Percentiles rank a stretch among this genome's conserved stretches.
Evolutionary conservation across 148 eudicot species (phyloP).

Genomic region (Nyssa sinensis): DNA sequence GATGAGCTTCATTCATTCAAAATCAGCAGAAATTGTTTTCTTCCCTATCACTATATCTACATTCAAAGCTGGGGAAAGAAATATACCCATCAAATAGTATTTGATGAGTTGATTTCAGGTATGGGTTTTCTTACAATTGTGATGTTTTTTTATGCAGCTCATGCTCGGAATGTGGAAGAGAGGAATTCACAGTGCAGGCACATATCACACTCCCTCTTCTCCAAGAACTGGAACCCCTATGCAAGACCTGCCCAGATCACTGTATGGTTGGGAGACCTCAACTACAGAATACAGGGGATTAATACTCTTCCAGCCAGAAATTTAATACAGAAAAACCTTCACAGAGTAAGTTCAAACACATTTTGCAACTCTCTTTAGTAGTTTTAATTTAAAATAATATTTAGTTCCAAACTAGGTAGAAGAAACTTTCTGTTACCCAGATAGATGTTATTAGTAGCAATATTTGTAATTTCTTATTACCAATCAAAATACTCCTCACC

Average conservation of each 20-base stretch:
- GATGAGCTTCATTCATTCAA: background rate
- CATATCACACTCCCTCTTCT: conserved; percentile 42
- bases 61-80: no score
- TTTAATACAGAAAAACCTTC: conserved; percentile 39
- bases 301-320: conserved; percentile 46
- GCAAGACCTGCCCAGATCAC: conserved; percentile 36
- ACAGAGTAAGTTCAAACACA: conserved; percentile 25
- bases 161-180: conserved; percentile 46
- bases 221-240: conserved; percentile 33
- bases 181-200: conserved; percentile 39
- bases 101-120: background rate
- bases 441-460: no score
- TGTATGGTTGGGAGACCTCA: conserved; percentile 55
- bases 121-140: background rate
- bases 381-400: no score
- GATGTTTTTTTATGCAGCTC: conserved; percentile 29
- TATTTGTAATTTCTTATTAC: no score
- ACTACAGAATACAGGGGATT: conserved; percentile 47
- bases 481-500: no score
- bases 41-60: background rate
- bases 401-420: background rate
- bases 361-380: background rate
- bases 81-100: no score
- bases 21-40: background rate
- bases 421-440: no score